Conservation (phyloP, 495 filamentous ascomycete species). For the Hypoxylon fragiforme region DNA sequence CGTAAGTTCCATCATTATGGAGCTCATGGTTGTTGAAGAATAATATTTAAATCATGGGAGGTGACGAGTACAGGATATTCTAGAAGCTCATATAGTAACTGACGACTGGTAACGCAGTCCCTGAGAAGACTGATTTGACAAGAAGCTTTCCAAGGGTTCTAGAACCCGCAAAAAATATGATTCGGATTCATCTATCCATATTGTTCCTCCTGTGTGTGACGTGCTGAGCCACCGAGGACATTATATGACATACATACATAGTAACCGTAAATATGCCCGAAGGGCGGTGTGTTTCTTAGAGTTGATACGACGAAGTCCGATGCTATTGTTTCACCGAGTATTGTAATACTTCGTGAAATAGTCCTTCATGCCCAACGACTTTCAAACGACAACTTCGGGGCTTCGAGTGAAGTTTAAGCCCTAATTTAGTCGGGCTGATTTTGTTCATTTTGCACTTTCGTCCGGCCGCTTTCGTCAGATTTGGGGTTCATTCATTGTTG, state of each 20-base stretch:
- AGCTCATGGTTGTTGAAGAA: background rate
- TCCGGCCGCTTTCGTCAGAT: too few relatives aligned
- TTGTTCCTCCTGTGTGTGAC: background rate
- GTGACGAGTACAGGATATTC: background rate
- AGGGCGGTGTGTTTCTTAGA: too few relatives aligned
- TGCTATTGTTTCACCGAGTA: too few relatives aligned
- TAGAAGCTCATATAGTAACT: background rate
- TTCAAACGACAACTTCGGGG: too few relatives aligned
- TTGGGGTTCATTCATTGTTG: too few relatives aligned
- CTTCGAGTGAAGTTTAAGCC: too few relatives aligned
- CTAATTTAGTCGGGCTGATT: too few relatives aligned
- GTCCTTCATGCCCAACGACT: too few relatives aligned
- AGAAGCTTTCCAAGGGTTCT: background rate
- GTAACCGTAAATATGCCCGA: too few relatives aligned
- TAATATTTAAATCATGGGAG: background rate
- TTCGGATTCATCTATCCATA: background rate
- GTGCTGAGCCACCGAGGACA: background rate
- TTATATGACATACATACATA: background rate
- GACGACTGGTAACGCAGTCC: background rate
- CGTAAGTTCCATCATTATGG: background rate
- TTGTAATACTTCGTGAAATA: too few relatives aligned
- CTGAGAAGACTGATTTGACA: background rate
- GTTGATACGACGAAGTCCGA: too few relatives aligned
- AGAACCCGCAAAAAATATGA: background rate
- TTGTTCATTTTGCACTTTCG: too few relatives aligned